Evolutionary conservation across 768 basidiomycete species (phyloP), one percentile per base, ranked within the genome.

Genomic region (Floccularia luteovirens): DNA sequence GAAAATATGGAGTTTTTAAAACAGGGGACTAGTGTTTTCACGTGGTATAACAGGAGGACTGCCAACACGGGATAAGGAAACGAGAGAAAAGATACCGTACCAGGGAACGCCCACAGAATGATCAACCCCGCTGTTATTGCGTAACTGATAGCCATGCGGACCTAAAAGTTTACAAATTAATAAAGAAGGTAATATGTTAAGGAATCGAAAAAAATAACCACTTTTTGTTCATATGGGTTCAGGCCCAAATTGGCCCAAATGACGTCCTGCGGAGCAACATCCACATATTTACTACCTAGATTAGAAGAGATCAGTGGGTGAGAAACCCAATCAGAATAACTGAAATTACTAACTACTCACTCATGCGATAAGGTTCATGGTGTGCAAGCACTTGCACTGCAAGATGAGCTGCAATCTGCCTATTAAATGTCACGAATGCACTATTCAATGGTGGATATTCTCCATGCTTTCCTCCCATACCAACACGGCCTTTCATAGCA

Each of bases 401-500:
- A 58, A 97, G 66, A 60, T 98, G 92, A 13, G 93, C 92, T 2
- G 88, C 85, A 45, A 96, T 87, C 66, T 97, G 94, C 48, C 78
- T 72, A 58, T 91, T 79, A 72, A 97, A 98, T 16, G 86, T 82
- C 43, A 98, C 71, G 58, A 98, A 98, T 5, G 85, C 85, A 23
- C 80, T 83, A 50, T 67, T 82, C 48, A 81, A 44, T 3, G 70
- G 70, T 2, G 79, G 80, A 42, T 83, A 84, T 36, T 59, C 59
- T 12, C 43, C 63, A 48, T 21, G 49, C 45, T 42, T 12, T 20
- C 37, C 38, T 7, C 43, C 47, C 28, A 41, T 31, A 11, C 48
- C 52, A 23, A 36, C 39, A 16, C 57, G 50, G 39, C 54, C 47
- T 20, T 48, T 34, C 24, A 58, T 54, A n/a, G 49, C 53, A 11